Evolutionary conservation across 306 rosid species (phyloP), one percentile per base, ranked within the genome.

Genomic region (Acacia melanoxylon): DNA sequence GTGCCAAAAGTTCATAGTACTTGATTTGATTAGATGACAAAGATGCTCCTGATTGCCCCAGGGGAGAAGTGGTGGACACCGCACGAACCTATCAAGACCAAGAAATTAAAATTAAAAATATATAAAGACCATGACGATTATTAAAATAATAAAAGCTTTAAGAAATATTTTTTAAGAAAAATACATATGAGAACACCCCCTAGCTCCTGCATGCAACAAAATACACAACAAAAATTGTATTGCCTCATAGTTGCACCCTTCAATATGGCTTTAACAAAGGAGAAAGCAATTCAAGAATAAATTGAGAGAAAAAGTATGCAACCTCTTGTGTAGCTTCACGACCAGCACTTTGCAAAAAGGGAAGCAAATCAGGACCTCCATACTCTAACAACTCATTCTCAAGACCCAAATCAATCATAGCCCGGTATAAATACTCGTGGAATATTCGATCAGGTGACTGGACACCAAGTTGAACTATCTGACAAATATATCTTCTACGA

Each of bases 361-460:
- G 89, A 72, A 93, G 90, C 89, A 95, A 88, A 88, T 95, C 98
- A 70, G 98, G 95, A 77, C 99, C 99, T 72, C 99, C 99, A 70
- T 88, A 92, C 84, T 95, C 99, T 77, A 95, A 81, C 86, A 95
- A 89, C 83, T 91, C 98, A 86, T 90, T 87, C 83, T 95, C 99
- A 81, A 95, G 97, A 74, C 98, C 99, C 80, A 93, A 87, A 77
- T 93, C 97, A 81, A 95, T 93, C 99, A 95, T 93, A 68, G 98
- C 93, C 78, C 87, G 90, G 84, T 95, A 95, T 75, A 95, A 89
- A 87, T 92, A 90, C 87, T 92, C 92, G 1, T 90, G 99, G 88
- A 95, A 95, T 77, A 93, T 75, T 89, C 87, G 91, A 86, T 95
- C 99, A 25, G 97, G 89, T 19, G 98, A 95, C 81, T 93, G 98